Evolutionary conservation across 495 filamentous ascomycete genomes (phyloP).

Genomic region (Hypoxylon fuscum): DNA sequence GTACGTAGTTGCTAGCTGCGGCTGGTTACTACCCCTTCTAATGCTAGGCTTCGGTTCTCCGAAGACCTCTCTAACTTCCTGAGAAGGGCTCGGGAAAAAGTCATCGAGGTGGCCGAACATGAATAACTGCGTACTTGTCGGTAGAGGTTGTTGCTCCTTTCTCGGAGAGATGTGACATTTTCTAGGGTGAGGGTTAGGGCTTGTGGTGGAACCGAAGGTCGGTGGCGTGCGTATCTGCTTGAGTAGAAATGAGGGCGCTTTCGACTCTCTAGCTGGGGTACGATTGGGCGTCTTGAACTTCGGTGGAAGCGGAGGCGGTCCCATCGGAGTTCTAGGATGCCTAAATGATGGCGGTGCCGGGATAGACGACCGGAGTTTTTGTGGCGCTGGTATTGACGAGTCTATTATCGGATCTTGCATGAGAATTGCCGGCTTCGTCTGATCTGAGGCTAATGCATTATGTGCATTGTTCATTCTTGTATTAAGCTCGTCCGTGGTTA

Average conservation of each 20-base stretch:
- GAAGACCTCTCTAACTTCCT: conserved; percentile 55
- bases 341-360: conserved; percentile 19
- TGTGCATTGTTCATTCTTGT: not conserved
- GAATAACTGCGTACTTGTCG: conserved; percentile 56
- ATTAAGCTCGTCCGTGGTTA: conserved; percentile 7
- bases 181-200: not conserved
- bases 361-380: conserved; percentile 3
- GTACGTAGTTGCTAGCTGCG: not conserved
- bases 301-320: conserved; percentile 30
- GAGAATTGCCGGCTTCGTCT: conserved; percentile 1
- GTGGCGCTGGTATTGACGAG: not conserved
- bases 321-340: conserved; percentile 31
- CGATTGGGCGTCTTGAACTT: conserved; percentile 31
- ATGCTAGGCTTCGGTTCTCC: conserved; percentile 36
- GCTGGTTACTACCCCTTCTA: not conserved
- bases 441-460: not conserved
- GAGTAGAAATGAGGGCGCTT: conserved; percentile 25
- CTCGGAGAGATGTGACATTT: not conserved
- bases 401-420: not conserved
- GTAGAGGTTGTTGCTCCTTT: conserved; percentile 20
- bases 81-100: conserved; percentile 58
- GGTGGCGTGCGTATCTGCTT: conserved; percentile 18
- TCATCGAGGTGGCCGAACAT: conserved; percentile 57
- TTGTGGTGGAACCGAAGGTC: not conserved
- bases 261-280: conserved; percentile 9